Base-by-base conservation (phyloP, 345 rosid species). In the Balakata baccata region DNA sequence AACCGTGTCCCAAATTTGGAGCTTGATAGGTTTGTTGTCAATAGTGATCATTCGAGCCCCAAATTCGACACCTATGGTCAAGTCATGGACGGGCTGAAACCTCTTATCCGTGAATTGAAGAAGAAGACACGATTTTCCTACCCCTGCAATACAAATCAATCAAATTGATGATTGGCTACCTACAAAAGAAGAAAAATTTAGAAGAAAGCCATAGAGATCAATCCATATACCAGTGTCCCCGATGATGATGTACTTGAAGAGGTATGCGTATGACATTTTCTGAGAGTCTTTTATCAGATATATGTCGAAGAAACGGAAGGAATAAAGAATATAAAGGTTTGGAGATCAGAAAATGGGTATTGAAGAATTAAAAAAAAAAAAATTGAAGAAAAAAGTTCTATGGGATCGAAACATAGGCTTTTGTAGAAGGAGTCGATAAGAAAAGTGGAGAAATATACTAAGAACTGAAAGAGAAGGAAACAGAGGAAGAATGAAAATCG, bases 1-100 rank as follows among this genome's bases (percentile, higher is more conserved):
- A 80, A 94, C 98, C 83, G 99, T 95, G 79, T 95, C 98, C 99
- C 99, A 95, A 68, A 95, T 95, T 86, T 94, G 98, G 71, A 94
- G 95, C 85, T 94, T 89, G 75, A 94, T 91, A 23, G 98, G 97
- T 75, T 92, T 92, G 86, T 86, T 90, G 66, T 92, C 97, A 22
- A 90, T 92, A 69, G 96, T 94, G 84, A 94, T 94, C 97, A 92
- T 95, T 76, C 97, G 85, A 64, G 98, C 97, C 69, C 98, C 99
- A 49, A 92, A 92, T 71, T 91, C 98, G 16, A 92, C 98, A 54
- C 99, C 98, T 25, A 95, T 95, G 13, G 99, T 95, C 61, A 94
- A 87, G 77, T 94, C 97, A 78, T 94, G 98, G 63, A 92, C 98
- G 0, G 99, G 98, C 78, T 94, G 98, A 82, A 94, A 94, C 84